These are phyloP conservation scores for Geoglossum glabrum DNA, from an alignment of 495 filamentous ascomycete species.

Conservation along the genomic window DNA sequence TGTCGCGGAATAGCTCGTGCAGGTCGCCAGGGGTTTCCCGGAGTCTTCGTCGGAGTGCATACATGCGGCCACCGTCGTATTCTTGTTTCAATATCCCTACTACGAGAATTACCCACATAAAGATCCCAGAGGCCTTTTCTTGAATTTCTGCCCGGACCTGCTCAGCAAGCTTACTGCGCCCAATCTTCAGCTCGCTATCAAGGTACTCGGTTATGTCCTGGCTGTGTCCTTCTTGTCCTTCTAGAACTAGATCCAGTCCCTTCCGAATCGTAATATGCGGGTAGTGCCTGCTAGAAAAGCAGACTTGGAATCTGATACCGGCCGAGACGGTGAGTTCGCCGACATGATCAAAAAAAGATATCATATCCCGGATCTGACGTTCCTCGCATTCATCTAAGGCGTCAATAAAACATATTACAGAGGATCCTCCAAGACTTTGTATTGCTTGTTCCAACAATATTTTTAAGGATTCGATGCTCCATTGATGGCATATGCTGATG, in stretches of 20 bases:
- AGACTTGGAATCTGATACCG: constrained; percentile 10
- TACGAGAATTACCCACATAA: constrained; percentile 20
- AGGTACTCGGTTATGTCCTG: constrained; percentile 10
- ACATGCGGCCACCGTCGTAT: constrained; percentile 12
- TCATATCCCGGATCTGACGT: constrained; percentile 18
- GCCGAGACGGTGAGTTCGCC: constrained; percentile 6
- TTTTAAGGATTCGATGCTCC: constrained; percentile 15
- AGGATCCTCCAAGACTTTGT: constrained; percentile 5
- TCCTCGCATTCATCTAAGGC: constrained; percentile 25
- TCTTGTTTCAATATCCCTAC: constrained; percentile 16
- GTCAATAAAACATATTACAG: constrained; percentile 21
- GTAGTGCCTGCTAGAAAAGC: constrained; percentile 21
- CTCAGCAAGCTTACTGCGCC: background rate
- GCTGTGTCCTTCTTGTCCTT: constrained; percentile 10
- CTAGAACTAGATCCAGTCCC: constrained; percentile 4
- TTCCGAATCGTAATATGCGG: constrained; percentile 15
- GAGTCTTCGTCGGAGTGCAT: constrained; percentile 10
- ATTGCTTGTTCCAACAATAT: constrained; percentile 15
- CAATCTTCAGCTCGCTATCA: constrained; percentile 7
- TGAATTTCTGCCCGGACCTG: background rate
- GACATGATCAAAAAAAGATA: constrained; percentile 17
- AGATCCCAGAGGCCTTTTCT: constrained; percentile 8
- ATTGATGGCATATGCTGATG: constrained; percentile 4
- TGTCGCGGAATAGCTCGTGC: constrained; percentile 17
- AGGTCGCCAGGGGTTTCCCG: constrained; percentile 18